Conservation (phyloP, 768 basidiomycete genomes). For the Termitomyces sp. region DNA sequence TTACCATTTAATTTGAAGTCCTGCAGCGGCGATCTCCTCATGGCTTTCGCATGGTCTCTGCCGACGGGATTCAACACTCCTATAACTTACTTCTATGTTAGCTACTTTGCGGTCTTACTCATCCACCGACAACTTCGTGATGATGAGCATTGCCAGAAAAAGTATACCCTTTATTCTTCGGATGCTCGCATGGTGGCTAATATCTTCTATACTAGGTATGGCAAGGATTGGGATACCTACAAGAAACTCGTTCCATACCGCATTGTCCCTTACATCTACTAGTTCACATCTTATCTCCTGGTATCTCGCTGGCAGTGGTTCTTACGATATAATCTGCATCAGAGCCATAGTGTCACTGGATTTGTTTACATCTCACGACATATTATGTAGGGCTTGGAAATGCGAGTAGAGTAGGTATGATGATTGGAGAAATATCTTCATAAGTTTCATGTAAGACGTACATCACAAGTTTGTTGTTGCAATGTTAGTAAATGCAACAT, state of each 20-base stretch:
- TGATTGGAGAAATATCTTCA: too few species aligned
- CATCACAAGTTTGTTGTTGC: not conserved
- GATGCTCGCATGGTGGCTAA: not conserved
- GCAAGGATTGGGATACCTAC: slow-evolving; percentile 92
- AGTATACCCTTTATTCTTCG: slow-evolving; percentile 46
- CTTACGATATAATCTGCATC: not conserved
- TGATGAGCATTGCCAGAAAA: slow-evolving; percentile 86
- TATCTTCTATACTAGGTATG: slow-evolving; percentile 59
- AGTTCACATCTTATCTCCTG: slow-evolving; percentile 1
- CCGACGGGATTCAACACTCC: slow-evolving; percentile 91
- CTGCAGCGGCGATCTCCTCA: slow-evolving; percentile 46
- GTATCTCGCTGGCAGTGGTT: not conserved
- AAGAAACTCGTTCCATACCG: slow-evolving; percentile 80
- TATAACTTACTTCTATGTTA: slow-evolving; percentile 92
- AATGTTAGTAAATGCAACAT: slow-evolving; percentile 8
- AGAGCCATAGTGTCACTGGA: not conserved
- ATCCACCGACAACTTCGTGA: slow-evolving; percentile 89
- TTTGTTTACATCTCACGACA: not conserved
- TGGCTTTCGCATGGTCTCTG: slow-evolving; percentile 91
- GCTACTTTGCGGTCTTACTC: slow-evolving; percentile 86
- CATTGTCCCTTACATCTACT: slow-evolving; percentile 85
- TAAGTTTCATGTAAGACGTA: not conserved
- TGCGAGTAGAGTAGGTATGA: too few species aligned
- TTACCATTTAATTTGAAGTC: not conserved
- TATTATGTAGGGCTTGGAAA: not conserved